Base-by-base conservation (phyloP, 306 rosid species). In the Cercis canadensis region DNA sequence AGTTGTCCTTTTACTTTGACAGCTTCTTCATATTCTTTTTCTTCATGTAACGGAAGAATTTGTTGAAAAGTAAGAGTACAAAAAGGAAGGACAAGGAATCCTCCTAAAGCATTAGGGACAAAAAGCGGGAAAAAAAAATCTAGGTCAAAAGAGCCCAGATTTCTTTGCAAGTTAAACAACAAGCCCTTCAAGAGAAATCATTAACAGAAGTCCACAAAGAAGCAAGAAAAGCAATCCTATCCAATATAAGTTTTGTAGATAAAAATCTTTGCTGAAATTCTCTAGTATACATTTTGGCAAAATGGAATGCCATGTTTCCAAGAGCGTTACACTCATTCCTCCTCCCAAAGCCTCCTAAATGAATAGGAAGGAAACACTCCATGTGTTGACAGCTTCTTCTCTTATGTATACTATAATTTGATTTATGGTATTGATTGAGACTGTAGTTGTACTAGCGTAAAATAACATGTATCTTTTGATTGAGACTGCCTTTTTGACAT, bases 401-500 rank as follows among this genome's bases (percentile, higher is more conserved):
- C 54, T 58, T 12, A 17, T 13, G 13, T 24, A 24, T 24, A 54
- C 36, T 29, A 31, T 58, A 12, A n/a, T 41, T 76, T 68, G 33
- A 67, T 52, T 52, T 40, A 33, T 53, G 51, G 36, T 18, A 31
- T 29, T 44, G 19, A 31, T 19, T 44, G 65, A 43, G 58, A 67
- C 24, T 75, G 31, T 72, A 18, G 10, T 61, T 50, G n/a, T 32
- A 44, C 60, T 47, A 46, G 29, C 29, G 12, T 58, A 12, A 40
- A 17, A 44, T 8, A 14, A 19, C 33, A 36, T 15, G 2, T 0
- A 44, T 68, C 36, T 63, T 39, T 47, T 76, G 45, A 53, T 47
- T 64, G 75, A 24, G 13, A 49, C 65, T 78, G 52, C 74, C 74
- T 29, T 34, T 46, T 54, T 55, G 63, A 43, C 54, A 71, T 80